These are phyloP conservation scores for Rhynchosporium secalis DNA, from an alignment of 2,329 filamentous ascomycete genomes.

Conservation along the genomic window DNA sequence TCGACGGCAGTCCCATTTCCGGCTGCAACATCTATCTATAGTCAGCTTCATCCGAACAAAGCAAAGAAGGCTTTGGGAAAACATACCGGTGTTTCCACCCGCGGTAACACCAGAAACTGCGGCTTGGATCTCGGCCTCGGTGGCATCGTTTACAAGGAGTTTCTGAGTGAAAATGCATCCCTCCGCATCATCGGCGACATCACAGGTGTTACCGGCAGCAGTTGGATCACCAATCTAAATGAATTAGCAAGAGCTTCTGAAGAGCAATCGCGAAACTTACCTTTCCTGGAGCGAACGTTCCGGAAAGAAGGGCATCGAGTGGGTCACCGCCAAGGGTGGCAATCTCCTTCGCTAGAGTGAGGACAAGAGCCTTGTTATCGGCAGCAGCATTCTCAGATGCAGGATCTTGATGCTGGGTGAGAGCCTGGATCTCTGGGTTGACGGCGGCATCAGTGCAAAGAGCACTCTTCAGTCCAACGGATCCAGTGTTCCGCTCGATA, in stretches of 20 bases:
- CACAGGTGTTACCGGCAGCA: conserved; percentile 51
- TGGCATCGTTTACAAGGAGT: conserved; percentile 55
- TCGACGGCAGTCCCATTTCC: conserved; percentile 21
- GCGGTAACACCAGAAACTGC: conserved; percentile 45
- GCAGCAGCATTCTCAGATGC: conserved; percentile 56
- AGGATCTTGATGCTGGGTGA: conserved; percentile 68
- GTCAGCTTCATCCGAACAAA: too few relatives aligned
- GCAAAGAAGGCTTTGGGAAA: too few relatives aligned
- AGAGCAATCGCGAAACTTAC: conserved; percentile 43
- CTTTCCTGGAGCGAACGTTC: conserved; percentile 63
- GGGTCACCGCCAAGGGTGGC: conserved; percentile 62
- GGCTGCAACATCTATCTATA: conserved; percentile 22
- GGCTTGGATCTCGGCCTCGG: conserved; percentile 51
- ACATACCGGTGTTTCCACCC: conserved; percentile 25
- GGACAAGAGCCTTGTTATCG: conserved; percentile 61
- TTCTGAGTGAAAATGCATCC: conserved; percentile 57
- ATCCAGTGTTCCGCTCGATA: conserved; percentile 60
- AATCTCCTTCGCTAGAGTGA: conserved; percentile 60
- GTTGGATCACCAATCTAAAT: conserved; percentile 44
- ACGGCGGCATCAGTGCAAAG: conserved; percentile 57
- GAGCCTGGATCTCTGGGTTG: conserved; percentile 65
- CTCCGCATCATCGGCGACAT: conserved; percentile 47
- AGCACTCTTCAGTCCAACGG: conserved; percentile 57
- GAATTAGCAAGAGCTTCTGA: conserved; percentile 23
- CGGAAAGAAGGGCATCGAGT: conserved; percentile 56